Evolutionary conservation across 768 basidiomycete genomes (phyloP), one percentile per base, ranked within the genome.

Genomic region (Tephrocybe rancida): DNA sequence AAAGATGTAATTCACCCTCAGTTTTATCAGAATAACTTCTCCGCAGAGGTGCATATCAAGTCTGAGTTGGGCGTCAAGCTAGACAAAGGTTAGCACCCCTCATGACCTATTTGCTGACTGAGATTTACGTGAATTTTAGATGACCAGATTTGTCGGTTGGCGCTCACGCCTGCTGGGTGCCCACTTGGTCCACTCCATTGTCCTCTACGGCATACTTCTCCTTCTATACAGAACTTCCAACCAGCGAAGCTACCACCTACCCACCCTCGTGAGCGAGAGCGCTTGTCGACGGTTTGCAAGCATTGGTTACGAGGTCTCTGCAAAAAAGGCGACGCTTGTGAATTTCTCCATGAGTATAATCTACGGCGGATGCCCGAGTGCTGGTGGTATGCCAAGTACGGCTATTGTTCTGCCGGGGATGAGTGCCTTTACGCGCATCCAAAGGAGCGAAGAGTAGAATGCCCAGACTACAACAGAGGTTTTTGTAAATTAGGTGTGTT

Each of bases 331-430:
- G 91, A 95, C 66, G 88, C 90, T 22, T 99, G 97, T 74, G 97
- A 98, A 74, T 99, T 98, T 71, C 80, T 98, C 67, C 97, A 99
- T 73, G 97, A 98, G 74, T 99, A 98, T 77, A 97, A 98, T 68
- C 81, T 99, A 46, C 77, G 97, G 54, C 88, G 92, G 56, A 98
- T 98, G 95, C 97, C 97, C 5, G 93, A 98, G 68, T 98, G 97
- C 65, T 97, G 94, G 88, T 98, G 95, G 95, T 98, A 87, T 70
- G 92, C 92, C 47, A 97, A 96, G 70, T 95, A 94, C 64, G 97
- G 97, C 14, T 98, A 95, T 70, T 98, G 97, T 69, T 92, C 92
- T 22, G 88, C 95, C 18, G 96, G 97, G 52, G 95, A 96, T 61
- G 95, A 98, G 70, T 99, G 97, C 68, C 77, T 99, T 60, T 99